Conservation (phyloP, 1,284 basidiomycete species). For the Boletus smithii region DNA sequence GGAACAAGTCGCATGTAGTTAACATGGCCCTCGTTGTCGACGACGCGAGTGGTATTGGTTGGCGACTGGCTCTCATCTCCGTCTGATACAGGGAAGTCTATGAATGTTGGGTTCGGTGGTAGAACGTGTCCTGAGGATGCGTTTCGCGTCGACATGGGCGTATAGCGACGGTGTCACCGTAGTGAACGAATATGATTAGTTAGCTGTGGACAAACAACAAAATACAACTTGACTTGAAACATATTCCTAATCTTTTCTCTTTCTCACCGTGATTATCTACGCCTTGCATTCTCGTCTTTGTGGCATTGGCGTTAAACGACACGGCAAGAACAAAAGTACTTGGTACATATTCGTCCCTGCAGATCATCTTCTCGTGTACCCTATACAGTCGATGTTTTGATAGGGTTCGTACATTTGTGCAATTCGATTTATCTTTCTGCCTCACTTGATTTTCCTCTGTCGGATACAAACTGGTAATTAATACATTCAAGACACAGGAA, state of each 20-base stretch:
- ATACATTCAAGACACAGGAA: too few species aligned
- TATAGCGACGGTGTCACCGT: too few species aligned
- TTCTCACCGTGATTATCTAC: conserved; percentile 62
- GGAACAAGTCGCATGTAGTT: conserved; percentile 61
- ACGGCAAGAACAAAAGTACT: conserved; percentile 49
- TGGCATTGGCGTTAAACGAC: conserved; percentile 65
- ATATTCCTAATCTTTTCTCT: background rate
- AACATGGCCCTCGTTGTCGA: conserved; percentile 59
- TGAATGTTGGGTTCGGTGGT: conserved; percentile 49
- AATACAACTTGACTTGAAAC: background rate
- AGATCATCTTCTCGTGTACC: conserved; percentile 53
- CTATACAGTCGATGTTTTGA: conserved; percentile 54
- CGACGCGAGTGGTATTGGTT: conserved; percentile 46
- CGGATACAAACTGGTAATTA: too few species aligned
- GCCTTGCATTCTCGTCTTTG: conserved; percentile 40
- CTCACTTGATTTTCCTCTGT: too few species aligned
- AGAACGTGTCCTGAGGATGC: conserved; percentile 35
- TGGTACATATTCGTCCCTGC: conserved; percentile 43
- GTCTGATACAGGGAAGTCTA: conserved; percentile 61
- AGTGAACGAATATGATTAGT: too few species aligned
- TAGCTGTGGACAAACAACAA: conserved; percentile 8
- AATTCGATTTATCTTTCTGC: too few species aligned
- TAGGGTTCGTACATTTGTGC: conserved; percentile 50
- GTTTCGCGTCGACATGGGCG: conserved; percentile 37
- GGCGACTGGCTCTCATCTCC: conserved; percentile 56